Evolutionary conservation across 2,329 filamentous ascomycete genomes (phyloP), one percentile per base, ranked within the genome.

Genomic region (Beauveria australis): DNA sequence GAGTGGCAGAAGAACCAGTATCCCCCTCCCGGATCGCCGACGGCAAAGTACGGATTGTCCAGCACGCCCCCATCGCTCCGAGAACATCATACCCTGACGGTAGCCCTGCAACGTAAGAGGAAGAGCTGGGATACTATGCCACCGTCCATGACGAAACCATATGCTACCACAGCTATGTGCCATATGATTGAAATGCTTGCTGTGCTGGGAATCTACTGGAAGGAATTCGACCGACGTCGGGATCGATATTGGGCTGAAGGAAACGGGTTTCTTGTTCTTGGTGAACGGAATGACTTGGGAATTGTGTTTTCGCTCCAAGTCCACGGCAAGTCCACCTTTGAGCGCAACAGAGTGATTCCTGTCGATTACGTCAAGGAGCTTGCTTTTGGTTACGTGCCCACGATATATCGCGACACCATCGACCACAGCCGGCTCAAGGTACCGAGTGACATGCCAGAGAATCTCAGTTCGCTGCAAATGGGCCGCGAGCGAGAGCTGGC

Each of bases 121-220:
- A 79, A 71, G 64, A 77, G 77, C 63, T 81, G 79, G 79, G 79
- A 81, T 63, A 80, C 75, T 1, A 82, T 82, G 78, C 80, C 80
- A 1, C 59, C 71, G 1, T 71, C 72, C 37, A 67, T 81, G 54
- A 75, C 72, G 41, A 78, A 78, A 41, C 80, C 80, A 0, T 82
- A 81, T 54, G 80, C 79, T 3, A 82, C 78, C 0, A 82, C 78
- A 0, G 79, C 80, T n/a, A 80, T 83, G 62, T 81, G 77, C 59
- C 81, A 83, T 64, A 68, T 83, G 3, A 70, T 84, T 33, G 81
- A 83, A 71, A 78, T 83, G 62, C 74, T 80, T 28, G 79, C 79
- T 5, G 77, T 79, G 61, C 70, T 84, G 18, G 81, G 82, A 8
- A 74, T 85, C 8, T 78, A 85, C 68, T 85, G 82, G 82, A 81